Base-by-base conservation (phyloP, 164 flowering plant genomes). In the Vitis rotundifolia region DNA sequence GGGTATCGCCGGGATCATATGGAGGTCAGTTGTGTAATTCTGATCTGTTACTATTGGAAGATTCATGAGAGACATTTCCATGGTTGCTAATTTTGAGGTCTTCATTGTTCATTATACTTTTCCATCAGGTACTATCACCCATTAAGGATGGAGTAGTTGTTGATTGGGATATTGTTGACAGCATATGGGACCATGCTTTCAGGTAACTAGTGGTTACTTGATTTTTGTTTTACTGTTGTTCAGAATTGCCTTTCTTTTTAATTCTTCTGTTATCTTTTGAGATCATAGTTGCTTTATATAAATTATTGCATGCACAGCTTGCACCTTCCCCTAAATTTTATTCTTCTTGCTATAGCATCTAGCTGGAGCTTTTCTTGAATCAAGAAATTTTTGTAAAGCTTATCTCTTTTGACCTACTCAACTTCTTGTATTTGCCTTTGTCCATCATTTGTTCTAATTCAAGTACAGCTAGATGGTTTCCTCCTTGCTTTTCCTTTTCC, bases 161-260 rank as follows among this genome's bases (percentile, higher is more conserved):
- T 69, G 99, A 95, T 59, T 95, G 99, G 99, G 99, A 95, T 78
- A 89, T 91, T 67, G 98, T 90, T 57, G 99, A 95, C 66, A 86
- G 70, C 77, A 90, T 95, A 76, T 95, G 97, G 99, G 97, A 88
- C 59, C 97, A 95, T 81, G 97, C 99, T 75, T 88, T 93, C 70
- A 90, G 93, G 99, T 93, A 61, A 68, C 44, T 56, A 26, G 8
- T 64, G 47, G 18, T 52, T 64, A 47, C 19, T 7, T 18, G 16
- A 19, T 9, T 52, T 28, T 31, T 48, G 48, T 14, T n/a, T 63
- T 56, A 3, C 8, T 16, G n/a, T 61, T 11, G 13, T 29, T 49
- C 12, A 14, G 64, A 68, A 15, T 22, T 22, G 29, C 19, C 44
- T 6, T 37, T 37, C 44, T 37, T 37, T 37, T 37, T 37, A 37